These are phyloP conservation scores for Helenozyma baotianmanensis DNA, from an alignment of 805 yeast genomes.

Conservation along the genomic window DNA sequence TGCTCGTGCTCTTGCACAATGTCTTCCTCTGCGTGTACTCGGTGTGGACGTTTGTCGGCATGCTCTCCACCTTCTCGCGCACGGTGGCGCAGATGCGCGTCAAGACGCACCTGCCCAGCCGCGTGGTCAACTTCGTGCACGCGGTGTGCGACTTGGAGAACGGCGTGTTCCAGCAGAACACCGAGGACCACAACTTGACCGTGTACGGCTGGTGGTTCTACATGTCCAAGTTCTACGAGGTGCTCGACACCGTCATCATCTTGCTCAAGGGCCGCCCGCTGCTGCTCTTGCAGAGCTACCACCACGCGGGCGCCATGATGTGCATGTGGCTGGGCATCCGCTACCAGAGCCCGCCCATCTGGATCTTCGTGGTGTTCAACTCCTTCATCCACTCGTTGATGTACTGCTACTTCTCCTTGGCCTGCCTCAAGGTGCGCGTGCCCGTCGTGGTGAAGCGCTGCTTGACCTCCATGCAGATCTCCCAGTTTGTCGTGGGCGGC, in stretches of 20 bases:
- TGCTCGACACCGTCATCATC: constrained; percentile 63
- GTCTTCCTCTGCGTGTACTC: constrained; percentile 60
- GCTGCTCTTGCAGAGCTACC: constrained; percentile 65
- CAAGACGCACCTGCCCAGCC: constrained; percentile 15
- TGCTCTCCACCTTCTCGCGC: constrained; percentile 47
- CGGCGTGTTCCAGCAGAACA: constrained; percentile 47
- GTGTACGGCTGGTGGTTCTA: constrained; percentile 65
- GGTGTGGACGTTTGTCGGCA: constrained; percentile 67
- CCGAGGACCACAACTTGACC: constrained; percentile 35
- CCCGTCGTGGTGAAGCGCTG: constrained; percentile 54
- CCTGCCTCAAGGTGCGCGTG: constrained; percentile 54
- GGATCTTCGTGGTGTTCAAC: constrained; percentile 77
- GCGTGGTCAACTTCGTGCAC: constrained; percentile 50
- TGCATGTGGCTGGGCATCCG: constrained; percentile 80
- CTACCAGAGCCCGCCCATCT: constrained; percentile 67
- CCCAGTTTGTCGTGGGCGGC: constrained; percentile 67
- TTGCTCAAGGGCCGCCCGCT: constrained; percentile 64
- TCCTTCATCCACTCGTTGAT: constrained; percentile 73
- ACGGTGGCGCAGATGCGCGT: constrained; percentile 24
- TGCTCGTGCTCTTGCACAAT: constrained; percentile 58
- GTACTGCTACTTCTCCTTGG: constrained; percentile 65
- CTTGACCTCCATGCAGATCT: constrained; percentile 63
- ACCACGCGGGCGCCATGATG: constrained; percentile 76
- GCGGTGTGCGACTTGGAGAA: constrained; percentile 55
- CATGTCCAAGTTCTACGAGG: constrained; percentile 67